Evolutionary conservation across 2,329 filamentous ascomycete genomes (phyloP), one percentile per base, ranked within the genome.

Genomic region (Tolypocladium pustulatum): DNA sequence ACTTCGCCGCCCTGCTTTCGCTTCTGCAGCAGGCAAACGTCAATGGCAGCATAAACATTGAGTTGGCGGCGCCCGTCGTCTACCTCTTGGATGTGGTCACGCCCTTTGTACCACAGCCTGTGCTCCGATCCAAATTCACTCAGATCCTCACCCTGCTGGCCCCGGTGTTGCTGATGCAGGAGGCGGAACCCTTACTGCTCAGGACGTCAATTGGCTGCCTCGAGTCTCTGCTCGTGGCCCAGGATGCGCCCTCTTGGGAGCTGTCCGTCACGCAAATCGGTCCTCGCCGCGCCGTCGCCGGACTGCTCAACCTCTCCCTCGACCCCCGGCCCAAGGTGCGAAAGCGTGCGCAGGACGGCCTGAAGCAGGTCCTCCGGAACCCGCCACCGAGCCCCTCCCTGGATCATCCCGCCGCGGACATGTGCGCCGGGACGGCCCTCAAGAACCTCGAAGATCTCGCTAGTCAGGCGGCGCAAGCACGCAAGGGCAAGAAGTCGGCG

Each of bases 71-170:
- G 27, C 90, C 93, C 3, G 88, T 95, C 64, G 89, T 99, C 66
- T 99, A 99, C 74, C 86, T 99, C 20, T 90, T 99, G 77, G 93
- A 99, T 74, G 80, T 96, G 65, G 84, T 97, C 66, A 94, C 91
- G 20, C 89, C 89, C 60, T 89, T 87, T 75, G 86, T 92, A 61
- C 91, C 94, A 58, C 83, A 90, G 61, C 85, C 92, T 61, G 86
- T 99, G 60, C 87, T 99, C 59, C 90, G 92, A 68, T 89, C 91
- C 65, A 97, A 97, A 73, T 99, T 99, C 77, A 88, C 90, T 34
- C 90, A 95, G 73, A 97, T 99, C 68, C 85, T 99, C 61, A 85
- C 87, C 37, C 86, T 89, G 61, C 83, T 99, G 65, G 91, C 90
- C 25, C 92, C 93, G 2, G 88, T 92, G 15, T 81, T 99, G 54